A percentile compares a stretch with the other conserved stretches of the same genome.
Evolutionary conservation across 768 basidiomycete genomes (phyloP).

Genomic region (Sutorius australiensis): DNA sequence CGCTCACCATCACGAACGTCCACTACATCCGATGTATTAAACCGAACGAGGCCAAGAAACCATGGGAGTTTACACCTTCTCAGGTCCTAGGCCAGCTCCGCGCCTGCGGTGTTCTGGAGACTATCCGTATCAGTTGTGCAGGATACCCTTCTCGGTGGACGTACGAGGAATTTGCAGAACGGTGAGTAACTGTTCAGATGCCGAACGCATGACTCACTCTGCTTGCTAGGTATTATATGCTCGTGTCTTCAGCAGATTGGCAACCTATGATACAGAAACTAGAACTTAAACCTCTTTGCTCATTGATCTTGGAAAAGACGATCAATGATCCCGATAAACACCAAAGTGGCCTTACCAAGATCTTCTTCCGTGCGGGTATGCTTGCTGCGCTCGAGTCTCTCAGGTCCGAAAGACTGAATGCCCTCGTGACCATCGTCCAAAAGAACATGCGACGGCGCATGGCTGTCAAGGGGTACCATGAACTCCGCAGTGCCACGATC

Average conservation of each 20-base stretch:
- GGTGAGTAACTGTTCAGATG: slow-evolving; percentile 48
- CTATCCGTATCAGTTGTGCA: slow-evolving; percentile 97
- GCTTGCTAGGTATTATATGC: slow-evolving; percentile 85
- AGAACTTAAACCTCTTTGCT: slow-evolving; percentile 78
- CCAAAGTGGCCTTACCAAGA: slow-evolving; percentile 95
- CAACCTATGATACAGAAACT: slow-evolving; percentile 77
- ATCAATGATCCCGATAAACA: slow-evolving; percentile 95
- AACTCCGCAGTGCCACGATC: slow-evolving; percentile 69
- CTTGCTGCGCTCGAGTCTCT: slow-evolving; percentile 91
- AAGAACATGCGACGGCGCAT: slow-evolving; percentile 92
- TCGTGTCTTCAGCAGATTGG: slow-evolving; percentile 85
- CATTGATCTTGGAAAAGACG: slow-evolving; percentile 77
- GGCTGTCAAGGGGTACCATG: slow-evolving; percentile 76
- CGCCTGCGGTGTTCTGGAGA: slow-evolving; percentile 98
- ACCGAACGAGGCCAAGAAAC: slow-evolving; percentile 93
- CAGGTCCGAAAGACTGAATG: slow-evolving; percentile 82
- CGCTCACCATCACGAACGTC: slow-evolving; percentile 93
- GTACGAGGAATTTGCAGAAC: slow-evolving; percentile 97
- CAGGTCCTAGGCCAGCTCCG: slow-evolving; percentile 93
- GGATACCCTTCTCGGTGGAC: slow-evolving; percentile 98
- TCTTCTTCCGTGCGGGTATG: slow-evolving; percentile 99
- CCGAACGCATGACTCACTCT: slow-evolving; percentile 17
- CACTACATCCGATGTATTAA: slow-evolving; percentile 99
- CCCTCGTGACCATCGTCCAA: slow-evolving; percentile 92
- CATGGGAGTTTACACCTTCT: slow-evolving; percentile 96